Evolutionary conservation across 108 stramenopile genomes (phyloP).

Genomic region (Skeletonema tropicum): DNA sequence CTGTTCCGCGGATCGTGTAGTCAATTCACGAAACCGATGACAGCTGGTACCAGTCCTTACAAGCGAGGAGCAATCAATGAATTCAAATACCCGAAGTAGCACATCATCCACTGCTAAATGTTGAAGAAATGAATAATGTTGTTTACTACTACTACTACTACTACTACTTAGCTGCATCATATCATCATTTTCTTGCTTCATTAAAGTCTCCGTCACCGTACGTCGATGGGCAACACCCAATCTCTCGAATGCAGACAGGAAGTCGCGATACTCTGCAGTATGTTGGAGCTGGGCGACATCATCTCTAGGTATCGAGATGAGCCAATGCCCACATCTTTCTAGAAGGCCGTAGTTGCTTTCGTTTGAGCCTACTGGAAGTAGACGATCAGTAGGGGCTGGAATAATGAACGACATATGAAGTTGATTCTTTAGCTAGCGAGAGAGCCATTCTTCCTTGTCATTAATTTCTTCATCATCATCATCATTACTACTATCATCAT

Average conservation of each 20-base stretch:
- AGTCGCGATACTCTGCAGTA: conserved; percentile 67
- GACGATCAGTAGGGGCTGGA: background rate
- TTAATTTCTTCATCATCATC: background rate
- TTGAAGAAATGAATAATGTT: conserved; percentile 61
- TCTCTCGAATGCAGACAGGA: conserved; percentile 62
- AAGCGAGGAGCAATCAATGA: conserved; percentile 65
- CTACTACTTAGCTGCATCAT: conserved; percentile 14
- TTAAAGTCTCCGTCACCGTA: conserved; percentile 39
- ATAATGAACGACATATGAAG: background rate
- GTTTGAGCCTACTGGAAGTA: background rate
- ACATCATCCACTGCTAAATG: conserved; percentile 73
- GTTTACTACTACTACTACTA: too few species aligned
- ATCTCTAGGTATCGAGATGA: conserved; percentile 71
- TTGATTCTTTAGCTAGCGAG: background rate
- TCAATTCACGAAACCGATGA: conserved; percentile 66
- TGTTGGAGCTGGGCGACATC: conserved; percentile 62
- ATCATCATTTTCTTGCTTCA: conserved; percentile 40
- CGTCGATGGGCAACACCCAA: conserved; percentile 66
- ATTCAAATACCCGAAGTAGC: conserved; percentile 71
- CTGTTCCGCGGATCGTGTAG: conserved; percentile 58
- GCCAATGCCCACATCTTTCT: conserved; percentile 71
- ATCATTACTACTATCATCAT: too few species aligned
- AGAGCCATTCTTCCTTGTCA: background rate
- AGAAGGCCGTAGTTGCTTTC: conserved; percentile 54
- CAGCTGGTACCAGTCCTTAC: conserved; percentile 65